Percentiles rank a stretch among this genome's conserved stretches.
Evolutionary conservation across 306 rosid species (phyloP).

Genomic region (Acacia acuminata): DNA sequence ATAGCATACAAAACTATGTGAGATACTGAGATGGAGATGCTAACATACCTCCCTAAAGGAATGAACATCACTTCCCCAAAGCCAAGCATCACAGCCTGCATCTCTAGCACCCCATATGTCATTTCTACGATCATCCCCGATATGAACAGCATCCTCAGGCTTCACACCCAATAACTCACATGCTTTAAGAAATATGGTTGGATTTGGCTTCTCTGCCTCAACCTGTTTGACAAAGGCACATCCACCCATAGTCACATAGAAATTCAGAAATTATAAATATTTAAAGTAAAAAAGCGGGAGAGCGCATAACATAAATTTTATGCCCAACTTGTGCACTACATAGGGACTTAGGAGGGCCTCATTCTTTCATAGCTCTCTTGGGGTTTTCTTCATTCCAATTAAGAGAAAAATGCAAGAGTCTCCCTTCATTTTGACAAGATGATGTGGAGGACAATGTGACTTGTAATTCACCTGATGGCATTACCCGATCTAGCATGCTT

Average conservation of each 20-base stretch:
- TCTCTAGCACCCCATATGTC: conserved; percentile 99
- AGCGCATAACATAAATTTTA: conserved; percentile 2
- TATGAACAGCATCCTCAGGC: conserved; percentile 94
- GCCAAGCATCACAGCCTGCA: conserved; percentile 99
- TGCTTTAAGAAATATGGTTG: conserved; percentile 96
- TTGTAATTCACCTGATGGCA: not conserved
- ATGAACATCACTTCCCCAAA: conserved; percentile 97
- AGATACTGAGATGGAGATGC: conserved; percentile 10
- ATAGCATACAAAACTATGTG: not conserved
- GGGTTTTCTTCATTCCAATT: not conserved
- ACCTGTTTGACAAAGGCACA: conserved; percentile 52
- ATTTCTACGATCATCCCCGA: conserved; percentile 94
- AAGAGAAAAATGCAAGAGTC: not conserved
- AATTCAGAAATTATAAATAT: conserved; percentile 14
- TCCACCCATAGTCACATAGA: conserved; percentile 25
- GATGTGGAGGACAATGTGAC: not conserved
- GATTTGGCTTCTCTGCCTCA: conserved; percentile 94
- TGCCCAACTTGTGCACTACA: not conserved
- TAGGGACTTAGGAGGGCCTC: not conserved
- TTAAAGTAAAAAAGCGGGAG: not conserved
- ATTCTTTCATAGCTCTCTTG: not conserved
- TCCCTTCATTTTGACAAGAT: not conserved
- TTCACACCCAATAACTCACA: conserved; percentile 81
- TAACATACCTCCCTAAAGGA: conserved; percentile 82
- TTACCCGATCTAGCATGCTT: not conserved